Conservation (phyloP, 306 rosid species). For the Carpinus viminea region DNA sequence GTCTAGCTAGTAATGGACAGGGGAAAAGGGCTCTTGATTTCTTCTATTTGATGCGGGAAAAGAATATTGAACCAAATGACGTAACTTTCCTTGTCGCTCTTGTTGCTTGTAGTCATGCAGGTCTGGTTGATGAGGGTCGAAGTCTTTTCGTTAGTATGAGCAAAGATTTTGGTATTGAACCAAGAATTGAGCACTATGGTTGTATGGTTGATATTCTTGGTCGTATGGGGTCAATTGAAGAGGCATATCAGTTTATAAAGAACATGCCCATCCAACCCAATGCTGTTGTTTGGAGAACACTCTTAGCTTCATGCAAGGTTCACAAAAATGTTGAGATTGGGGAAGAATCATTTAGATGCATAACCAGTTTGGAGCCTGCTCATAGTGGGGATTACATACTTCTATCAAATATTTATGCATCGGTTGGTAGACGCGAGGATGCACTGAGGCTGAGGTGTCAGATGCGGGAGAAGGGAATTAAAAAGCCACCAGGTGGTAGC, state of each 20-base stretch:
- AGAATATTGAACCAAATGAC: conserved; percentile 46
- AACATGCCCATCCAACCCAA: conserved; percentile 59
- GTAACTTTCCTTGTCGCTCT: conserved; percentile 58
- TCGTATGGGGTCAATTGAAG: conserved; percentile 55
- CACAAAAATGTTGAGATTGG: conserved; percentile 48
- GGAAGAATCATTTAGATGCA: conserved; percentile 50
- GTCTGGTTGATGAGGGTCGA: conserved; percentile 56
- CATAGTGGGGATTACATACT: conserved; percentile 69
- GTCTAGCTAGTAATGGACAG: conserved; percentile 64
- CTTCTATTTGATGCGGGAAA: conserved; percentile 46
- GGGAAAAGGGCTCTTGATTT: conserved; percentile 52
- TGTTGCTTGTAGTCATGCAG: conserved; percentile 62
- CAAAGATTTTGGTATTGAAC: conserved; percentile 46
- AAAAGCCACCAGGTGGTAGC: conserved; percentile 65
- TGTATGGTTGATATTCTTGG: conserved; percentile 75
- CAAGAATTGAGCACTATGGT: conserved; percentile 64
- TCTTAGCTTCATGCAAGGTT: conserved; percentile 61
- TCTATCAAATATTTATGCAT: conserved; percentile 55
- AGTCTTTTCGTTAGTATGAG: conserved; percentile 50
- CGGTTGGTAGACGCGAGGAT: conserved; percentile 48
- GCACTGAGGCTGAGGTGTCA: conserved; percentile 47
- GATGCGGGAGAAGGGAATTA: conserved; percentile 49
- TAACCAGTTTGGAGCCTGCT: conserved; percentile 45
- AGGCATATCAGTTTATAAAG: conserved; percentile 50
- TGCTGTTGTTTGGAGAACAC: conserved; percentile 62